Percentiles rank a stretch among this genome's conserved stretches.
Evolutionary conservation across 2,329 filamentous ascomycete species (phyloP).

Genomic region (Davidsoniella virescens): DNA sequence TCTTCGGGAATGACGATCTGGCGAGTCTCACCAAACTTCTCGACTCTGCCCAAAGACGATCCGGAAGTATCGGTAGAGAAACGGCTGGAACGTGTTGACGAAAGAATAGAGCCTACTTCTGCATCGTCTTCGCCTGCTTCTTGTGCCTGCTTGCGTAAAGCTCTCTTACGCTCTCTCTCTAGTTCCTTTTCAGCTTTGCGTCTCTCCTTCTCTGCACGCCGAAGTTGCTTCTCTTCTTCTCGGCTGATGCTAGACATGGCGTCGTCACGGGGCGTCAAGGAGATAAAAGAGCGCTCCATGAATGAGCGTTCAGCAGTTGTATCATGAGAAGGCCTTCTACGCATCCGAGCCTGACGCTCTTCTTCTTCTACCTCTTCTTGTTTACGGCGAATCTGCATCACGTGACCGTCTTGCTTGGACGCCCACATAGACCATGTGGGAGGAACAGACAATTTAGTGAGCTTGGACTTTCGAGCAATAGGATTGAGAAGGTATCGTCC

Average conservation of each 20-base stretch:
- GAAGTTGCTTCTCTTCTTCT: conserved; percentile 2
- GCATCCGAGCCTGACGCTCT: conserved; percentile 4
- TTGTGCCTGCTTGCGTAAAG: conserved; percentile 1
- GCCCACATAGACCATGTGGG: conserved; percentile 64
- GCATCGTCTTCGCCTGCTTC: background rate
- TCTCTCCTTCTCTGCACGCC: conserved; percentile 1
- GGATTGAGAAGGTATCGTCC: conserved; percentile 39
- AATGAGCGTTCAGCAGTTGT: conserved; percentile 2
- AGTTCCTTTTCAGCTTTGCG: conserved; percentile 8
- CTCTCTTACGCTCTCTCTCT: conserved; percentile 9
- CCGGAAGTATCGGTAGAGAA: conserved; percentile 9
- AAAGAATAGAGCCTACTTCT: conserved; percentile 3
- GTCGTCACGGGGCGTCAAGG: too few species aligned
- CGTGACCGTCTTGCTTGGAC: conserved; percentile 70
- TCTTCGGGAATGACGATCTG: conserved; percentile 3
- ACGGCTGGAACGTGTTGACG: conserved; percentile 8
- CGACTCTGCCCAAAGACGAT: background rate
- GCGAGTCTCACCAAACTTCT: conserved; percentile 6
- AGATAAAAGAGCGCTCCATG: background rate
- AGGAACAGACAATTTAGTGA: conserved; percentile 6
- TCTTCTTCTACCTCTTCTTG: conserved; percentile 24
- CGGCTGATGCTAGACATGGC: background rate
- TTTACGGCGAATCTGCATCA: conserved; percentile 43
- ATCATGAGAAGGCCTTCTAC: conserved; percentile 1
- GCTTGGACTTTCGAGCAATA: conserved; percentile 12